Evolutionary conservation across 2,329 filamentous ascomycete species (phyloP).

Genomic region (Monosporascus sp.): DNA sequence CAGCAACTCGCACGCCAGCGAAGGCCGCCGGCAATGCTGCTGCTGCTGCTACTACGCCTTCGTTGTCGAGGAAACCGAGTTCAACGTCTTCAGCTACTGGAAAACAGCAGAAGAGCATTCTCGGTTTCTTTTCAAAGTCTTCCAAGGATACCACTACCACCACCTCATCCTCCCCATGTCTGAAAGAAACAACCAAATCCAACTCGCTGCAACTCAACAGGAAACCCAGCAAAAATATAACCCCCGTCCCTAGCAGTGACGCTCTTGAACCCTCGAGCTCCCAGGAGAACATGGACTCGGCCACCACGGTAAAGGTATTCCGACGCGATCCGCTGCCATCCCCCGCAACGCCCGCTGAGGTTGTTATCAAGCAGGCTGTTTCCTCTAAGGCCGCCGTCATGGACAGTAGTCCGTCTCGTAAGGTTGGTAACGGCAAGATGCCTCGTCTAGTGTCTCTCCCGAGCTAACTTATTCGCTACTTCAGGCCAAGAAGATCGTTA

Average conservation of each 20-base stretch:
- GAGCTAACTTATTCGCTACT: background rate
- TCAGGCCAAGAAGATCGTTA: slow-evolving; percentile 55
- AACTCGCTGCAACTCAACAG: slow-evolving; percentile 34
- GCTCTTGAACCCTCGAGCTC: slow-evolving; percentile 61
- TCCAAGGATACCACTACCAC: slow-evolving; percentile 23
- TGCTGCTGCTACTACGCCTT: slow-evolving; percentile 21
- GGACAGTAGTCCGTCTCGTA: slow-evolving; percentile 71
- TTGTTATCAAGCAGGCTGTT: slow-evolving; percentile 34
- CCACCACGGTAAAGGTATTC: slow-evolving; percentile 43
- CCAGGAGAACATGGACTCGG: slow-evolving; percentile 54
- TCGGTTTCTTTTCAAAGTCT: slow-evolving; percentile 73
- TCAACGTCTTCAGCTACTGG: slow-evolving; percentile 40
- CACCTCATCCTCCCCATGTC: slow-evolving; percentile 29
- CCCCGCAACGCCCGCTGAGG: slow-evolving; percentile 37
- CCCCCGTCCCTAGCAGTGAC: slow-evolving; percentile 79
- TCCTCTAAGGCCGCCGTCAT: slow-evolving; percentile 32
- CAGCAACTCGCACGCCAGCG: slow-evolving; percentile 17
- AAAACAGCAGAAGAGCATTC: slow-evolving; percentile 62
- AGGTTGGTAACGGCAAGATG: slow-evolving; percentile 45
- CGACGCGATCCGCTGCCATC: slow-evolving; percentile 41
- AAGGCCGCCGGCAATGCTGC: slow-evolving; percentile 12
- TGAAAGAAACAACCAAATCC: slow-evolving; percentile 44
- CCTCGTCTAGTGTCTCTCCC: background rate
- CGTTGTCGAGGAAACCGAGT: slow-evolving; percentile 38
- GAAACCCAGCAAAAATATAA: slow-evolving; percentile 45